Evolutionary conservation across 352 stramenopile species (phyloP), one percentile per base, ranked within the genome.

Genomic region (Phytophthora pistaciae): DNA sequence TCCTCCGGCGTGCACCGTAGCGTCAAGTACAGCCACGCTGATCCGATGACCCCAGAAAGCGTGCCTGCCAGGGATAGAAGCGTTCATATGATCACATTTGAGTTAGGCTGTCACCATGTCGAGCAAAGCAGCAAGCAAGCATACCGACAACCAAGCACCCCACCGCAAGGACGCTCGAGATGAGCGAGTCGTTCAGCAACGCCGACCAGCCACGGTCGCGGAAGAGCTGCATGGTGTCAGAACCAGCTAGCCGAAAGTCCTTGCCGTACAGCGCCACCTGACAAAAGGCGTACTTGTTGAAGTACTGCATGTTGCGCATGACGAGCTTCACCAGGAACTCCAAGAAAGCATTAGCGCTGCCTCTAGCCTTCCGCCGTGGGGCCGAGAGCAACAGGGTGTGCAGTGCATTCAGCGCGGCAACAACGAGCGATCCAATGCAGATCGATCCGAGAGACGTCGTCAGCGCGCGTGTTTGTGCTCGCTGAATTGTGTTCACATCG

Each of bases 211-310:
- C 90, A 25, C 90, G 86, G 59, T 93, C 81, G 29, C 90, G 84
- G 66, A 96, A 95, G 38, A 96, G 77, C 14, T 78, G 83, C 80
- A 95, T 89, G 14, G 85, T 95, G 75, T 96, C 90, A 20, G 77
- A 72, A 13, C 90, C 88, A 31, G 90, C 90, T 49, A 78, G 77
- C 14, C 82, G 75, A 68, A 96, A 95, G 62, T 93, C 82, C 56
- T 94, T 95, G 16, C 88, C 90, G 74, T 96, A 94, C n/a, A 96
- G 77, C 21, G 88, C 88, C 27, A 96, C 82, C 36, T 95, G 90
- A 56, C 88, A 95, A 61, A 95, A 95, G 3, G 90, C 90, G 66
- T 88, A 96, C 71, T 96, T 96, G 81, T 96, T 96, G 60, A 94
- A 96, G 44, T 92, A 90, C 58, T 90, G 74, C 67, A 93, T 80